phyloP scores from a whole-genome alignment of 2,329 filamentous ascomycete species.

The Fusarium praegraminearum region DNA sequence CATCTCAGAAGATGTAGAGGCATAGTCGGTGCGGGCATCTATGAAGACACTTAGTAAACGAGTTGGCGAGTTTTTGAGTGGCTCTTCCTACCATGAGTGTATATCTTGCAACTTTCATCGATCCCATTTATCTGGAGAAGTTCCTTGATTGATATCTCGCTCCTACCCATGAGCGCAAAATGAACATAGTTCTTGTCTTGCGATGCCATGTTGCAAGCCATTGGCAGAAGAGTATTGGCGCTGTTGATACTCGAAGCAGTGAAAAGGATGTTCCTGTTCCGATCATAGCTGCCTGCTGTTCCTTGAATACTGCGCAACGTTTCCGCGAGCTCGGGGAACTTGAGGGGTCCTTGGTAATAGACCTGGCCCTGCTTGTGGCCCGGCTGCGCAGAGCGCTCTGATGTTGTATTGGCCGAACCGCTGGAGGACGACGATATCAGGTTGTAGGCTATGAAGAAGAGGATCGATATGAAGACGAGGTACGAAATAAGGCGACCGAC shows the following conservation, averaged over 20 bases:
- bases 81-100: constrained; percentile 63
- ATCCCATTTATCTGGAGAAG: constrained; percentile 84
- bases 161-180: constrained; percentile 81
- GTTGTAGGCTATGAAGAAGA: constrained; percentile 63
- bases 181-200: constrained; percentile 81
- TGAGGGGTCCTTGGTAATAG: constrained; percentile 75
- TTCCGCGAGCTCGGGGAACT: constrained; percentile 72
- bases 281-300: constrained; percentile 62
- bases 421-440: constrained; percentile 51
- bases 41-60: constrained; percentile 34
- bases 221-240: constrained; percentile 77
- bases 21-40: constrained; percentile 83
- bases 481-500: constrained; percentile 65
- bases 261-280: constrained; percentile 82
- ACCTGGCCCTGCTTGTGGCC: constrained; percentile 45
- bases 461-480: constrained; percentile 65
- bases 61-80: neutral
- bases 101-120: constrained; percentile 74
- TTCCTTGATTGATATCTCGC: constrained; percentile 74
- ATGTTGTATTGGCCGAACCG: constrained; percentile 15
- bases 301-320: constrained; percentile 71
- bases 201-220: constrained; percentile 87
- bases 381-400: constrained; percentile 12
- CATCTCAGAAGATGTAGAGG: constrained; percentile 74
- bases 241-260: constrained; percentile 80